Base-by-base conservation (phyloP, 306 rosid species). In the Pyrus communis region DNA sequence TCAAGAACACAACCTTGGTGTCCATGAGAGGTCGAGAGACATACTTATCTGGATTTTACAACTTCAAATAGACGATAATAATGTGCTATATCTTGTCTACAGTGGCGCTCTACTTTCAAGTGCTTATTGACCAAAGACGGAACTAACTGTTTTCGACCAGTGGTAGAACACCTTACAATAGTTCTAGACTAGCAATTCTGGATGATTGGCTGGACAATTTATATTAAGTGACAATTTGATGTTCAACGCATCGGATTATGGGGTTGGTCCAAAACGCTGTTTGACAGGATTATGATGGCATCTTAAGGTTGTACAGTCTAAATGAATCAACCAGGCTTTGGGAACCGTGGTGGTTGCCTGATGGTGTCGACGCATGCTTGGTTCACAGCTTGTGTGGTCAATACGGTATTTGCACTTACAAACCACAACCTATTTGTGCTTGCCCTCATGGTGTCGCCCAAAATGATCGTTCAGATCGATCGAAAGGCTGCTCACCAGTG, bases 351-450 rank as follows among this genome's bases (percentile, higher is more conserved):
- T 75, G 80, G 80, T 55, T 75, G 63, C 80, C 84, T 19, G 59
- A 62, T 5, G 12, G 70, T 45, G 18, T 81, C 9, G 69, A 75
- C 14, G 60, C 71, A 42, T 80, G 77, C 67, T 30, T 3, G 4
- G 80, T 75, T 38, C 76, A 82, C n/a, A 82, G 86, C 55, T 35
- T 85, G 5, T 84, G 85, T 40, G 87, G 87, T 9, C 78, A 65
- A 21, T 74, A 57, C 43, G 87, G 83, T 3, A 64, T 81, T 19
- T 84, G 85, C 38, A 35, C 61, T 21, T 84, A 78, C 43, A 81
- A 25, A 59, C 74, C 73, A 70, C 64, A 73, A 23, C 87, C 85
- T 22, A 57, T 73, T 74, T 84, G 87, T 45, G 18, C 35, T 18
- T 78, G 85, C 55, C 88, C 88, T 69, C 19, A 18, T 49, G 86